phyloP scores from a whole-genome alignment of 2,329 filamentous ascomycete genomes.

The Thermothelomyces thermophilus region DNA sequence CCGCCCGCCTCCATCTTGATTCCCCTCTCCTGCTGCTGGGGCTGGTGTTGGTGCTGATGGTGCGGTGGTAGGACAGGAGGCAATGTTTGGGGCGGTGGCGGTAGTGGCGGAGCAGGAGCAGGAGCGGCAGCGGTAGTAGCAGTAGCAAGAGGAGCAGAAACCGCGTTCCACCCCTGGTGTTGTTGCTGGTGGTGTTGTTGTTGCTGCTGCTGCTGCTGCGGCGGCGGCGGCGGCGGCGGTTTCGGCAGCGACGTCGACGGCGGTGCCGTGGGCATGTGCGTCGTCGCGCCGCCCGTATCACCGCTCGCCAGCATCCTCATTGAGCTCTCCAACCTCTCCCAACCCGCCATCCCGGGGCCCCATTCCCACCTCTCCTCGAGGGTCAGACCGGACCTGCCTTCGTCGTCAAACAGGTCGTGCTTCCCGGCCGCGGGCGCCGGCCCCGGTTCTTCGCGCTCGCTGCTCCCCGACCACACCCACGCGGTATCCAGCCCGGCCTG shows the following conservation, averaged over 20 bases:
- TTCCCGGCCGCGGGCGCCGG: conserved; percentile 22
- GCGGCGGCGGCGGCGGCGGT: background rate
- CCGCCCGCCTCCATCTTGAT: conserved; percentile 10
- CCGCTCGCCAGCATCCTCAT: conserved; percentile 45
- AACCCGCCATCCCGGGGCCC: conserved; percentile 56
- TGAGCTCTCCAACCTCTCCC: conserved; percentile 64
- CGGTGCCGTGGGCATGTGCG: conserved; percentile 4
- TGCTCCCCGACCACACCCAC: conserved; percentile 73
- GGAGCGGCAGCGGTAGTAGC: no score
- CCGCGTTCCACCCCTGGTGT: background rate
- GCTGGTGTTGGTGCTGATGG: background rate
- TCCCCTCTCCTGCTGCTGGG: conserved; percentile 7
- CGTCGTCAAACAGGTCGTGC: conserved; percentile 37
- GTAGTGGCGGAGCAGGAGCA: no score
- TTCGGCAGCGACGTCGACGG: background rate
- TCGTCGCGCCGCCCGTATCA: conserved; percentile 15
- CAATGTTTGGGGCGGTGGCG: background rate
- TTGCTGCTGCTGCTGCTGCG: background rate
- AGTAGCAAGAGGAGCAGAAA: no score
- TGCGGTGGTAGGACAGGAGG: background rate
- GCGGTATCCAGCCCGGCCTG: conserved; percentile 70
- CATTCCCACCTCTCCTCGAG: conserved; percentile 59
- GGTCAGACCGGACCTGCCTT: conserved; percentile 45
- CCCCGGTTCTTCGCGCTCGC: conserved; percentile 41
- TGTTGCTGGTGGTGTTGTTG: background rate